These are phyloP conservation scores for Porogramme epimiltina DNA, from an alignment of 1,284 basidiomycete genomes.

Conservation along the genomic window DNA sequence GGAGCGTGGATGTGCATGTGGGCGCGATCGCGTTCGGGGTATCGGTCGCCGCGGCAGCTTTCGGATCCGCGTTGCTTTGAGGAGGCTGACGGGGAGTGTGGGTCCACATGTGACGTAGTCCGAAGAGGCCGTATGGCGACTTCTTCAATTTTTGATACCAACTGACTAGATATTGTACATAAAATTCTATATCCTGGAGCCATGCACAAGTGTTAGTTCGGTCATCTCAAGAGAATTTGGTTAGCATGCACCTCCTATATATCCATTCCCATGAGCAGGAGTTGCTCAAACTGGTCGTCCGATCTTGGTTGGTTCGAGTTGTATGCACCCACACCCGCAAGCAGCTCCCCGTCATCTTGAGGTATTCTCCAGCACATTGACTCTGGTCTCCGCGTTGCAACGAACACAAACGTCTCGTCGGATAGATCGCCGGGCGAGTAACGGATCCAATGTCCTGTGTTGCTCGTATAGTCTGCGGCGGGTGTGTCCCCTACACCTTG, in stretches of 20 bases:
- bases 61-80: neutral
- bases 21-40: neutral
- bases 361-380: conserved; percentile 62
- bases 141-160: too few species aligned
- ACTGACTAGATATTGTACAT: too few species aligned
- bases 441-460: conserved; percentile 22
- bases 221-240: too few species aligned
- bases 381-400: conserved; percentile 55
- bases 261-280: conserved; percentile 54
- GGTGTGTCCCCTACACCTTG: too few species aligned
- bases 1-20: neutral
- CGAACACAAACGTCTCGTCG: conserved; percentile 59
- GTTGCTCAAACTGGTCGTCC: conserved; percentile 69
- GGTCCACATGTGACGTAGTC: too few species aligned
- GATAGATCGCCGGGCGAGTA: conserved; percentile 33
- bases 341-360: conserved; percentile 49
- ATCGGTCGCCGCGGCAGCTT: neutral
- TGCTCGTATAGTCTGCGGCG: too few species aligned
- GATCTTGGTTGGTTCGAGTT: conserved; percentile 45
- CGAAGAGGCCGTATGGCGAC: too few species aligned
- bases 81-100: too few species aligned
- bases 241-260: neutral
- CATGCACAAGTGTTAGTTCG: too few species aligned
- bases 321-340: conserved; percentile 54
- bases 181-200: too few species aligned